Percentiles rank a stretch among this genome's conserved stretches.
Conservation (phyloP, 306 rosid species). For the Luffa aegyptiaca region DNA sequence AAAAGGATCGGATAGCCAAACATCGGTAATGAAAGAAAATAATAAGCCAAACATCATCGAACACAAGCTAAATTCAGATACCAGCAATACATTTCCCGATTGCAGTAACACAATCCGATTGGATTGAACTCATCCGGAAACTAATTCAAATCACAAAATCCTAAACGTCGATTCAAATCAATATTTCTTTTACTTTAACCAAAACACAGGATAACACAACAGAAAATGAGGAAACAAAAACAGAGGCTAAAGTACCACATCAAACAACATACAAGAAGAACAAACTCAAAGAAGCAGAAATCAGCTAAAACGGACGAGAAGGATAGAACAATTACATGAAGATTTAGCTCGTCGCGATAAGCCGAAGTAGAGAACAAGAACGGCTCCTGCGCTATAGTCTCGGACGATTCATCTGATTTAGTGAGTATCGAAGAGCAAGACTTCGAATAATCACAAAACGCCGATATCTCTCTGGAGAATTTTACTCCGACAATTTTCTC, state of each 20-base stretch:
- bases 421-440: constrained; percentile 35
- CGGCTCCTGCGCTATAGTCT: constrained; percentile 21
- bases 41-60: neutral
- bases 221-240: neutral
- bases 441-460: constrained; percentile 21
- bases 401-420: constrained; percentile 29
- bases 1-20: neutral
- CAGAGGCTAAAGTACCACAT: neutral
- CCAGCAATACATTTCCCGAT: neutral
- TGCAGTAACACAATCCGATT: neutral
- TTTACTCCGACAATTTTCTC: constrained; percentile 15
- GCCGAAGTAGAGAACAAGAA: constrained; percentile 25
- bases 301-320: neutral
- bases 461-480: constrained; percentile 18
- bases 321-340: constrained; percentile 26
- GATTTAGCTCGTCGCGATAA: constrained; percentile 35
- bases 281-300: neutral
- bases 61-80: neutral
- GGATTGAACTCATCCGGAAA: neutral
- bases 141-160: neutral
- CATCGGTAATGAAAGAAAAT: neutral
- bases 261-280: neutral
- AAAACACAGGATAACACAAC: neutral
- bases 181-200: neutral
- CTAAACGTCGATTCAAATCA: neutral